Evolutionary conservation across 192 early-diverging fungal genomes (phyloP).

Genomic region (Rhizophagus clarus): DNA sequence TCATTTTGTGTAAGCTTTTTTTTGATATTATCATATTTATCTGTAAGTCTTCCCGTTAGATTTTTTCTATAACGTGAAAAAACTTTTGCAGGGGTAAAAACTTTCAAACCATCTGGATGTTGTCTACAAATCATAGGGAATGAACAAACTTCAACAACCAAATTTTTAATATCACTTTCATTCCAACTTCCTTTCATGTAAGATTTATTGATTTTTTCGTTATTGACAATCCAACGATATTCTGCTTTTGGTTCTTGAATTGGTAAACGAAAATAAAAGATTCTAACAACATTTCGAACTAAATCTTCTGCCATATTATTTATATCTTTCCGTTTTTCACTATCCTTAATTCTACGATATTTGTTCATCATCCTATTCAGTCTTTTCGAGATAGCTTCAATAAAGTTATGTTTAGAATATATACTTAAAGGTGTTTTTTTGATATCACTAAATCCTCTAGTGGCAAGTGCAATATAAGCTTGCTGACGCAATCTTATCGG

Average conservation of each 20-base stretch:
- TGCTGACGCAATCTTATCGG: neutral
- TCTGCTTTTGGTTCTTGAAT: conserved; percentile 2
- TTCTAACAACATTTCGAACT: neutral
- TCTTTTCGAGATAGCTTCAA: neutral
- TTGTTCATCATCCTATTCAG: neutral
- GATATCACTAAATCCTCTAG: neutral
- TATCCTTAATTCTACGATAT: neutral
- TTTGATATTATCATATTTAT: no score
- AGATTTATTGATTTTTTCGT: neutral
- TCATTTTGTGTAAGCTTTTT: no score
- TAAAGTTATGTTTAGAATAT: neutral
- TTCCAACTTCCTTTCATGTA: neutral
- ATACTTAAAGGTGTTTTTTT: no score
- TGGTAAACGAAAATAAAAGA: neutral
- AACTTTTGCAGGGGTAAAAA: neutral
- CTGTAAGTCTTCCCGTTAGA: neutral
- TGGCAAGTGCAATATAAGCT: neutral
- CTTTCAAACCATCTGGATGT: neutral
- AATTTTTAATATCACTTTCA: neutral
- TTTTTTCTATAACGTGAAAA: neutral
- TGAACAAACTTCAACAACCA: conserved; percentile 9
- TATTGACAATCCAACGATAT: neutral
- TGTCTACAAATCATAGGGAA: neutral
- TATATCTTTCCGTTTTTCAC: neutral
- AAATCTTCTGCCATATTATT: neutral